Evolutionary conservation across 768 basidiomycete species (phyloP).

Genomic region (Pleurotus eryngii): DNA sequence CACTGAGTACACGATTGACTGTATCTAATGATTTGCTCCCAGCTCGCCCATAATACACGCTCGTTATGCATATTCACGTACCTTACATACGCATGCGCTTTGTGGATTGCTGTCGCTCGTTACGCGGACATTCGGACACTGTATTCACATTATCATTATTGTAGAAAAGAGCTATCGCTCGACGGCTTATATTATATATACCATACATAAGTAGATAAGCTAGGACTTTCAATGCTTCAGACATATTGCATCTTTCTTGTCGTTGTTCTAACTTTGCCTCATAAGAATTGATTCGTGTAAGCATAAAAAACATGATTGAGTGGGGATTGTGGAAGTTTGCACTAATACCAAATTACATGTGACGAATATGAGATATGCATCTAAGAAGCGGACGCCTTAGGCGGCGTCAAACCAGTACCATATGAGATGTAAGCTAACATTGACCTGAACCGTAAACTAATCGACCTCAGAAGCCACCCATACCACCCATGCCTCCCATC

Average conservation of each 20-base stretch:
- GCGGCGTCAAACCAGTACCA: neutral
- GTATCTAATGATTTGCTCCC: neutral
- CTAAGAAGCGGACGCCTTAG: neutral
- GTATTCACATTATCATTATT: neutral
- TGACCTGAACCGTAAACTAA: neutral
- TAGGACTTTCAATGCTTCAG: neutral
- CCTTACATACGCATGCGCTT: neutral
- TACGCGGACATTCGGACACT: neutral
- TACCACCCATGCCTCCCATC: conserved; percentile 30
- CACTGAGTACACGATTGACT: neutral
- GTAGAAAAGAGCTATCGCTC: neutral
- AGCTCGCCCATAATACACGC: conserved; percentile 11
- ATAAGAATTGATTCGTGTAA: neutral
- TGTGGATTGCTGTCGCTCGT: neutral
- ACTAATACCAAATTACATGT: conserved; percentile 1
- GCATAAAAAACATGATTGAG: neutral
- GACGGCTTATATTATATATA: neutral
- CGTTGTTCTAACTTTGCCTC: neutral
- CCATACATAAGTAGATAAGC: neutral
- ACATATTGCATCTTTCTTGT: neutral
- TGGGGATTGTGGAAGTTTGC: neutral
- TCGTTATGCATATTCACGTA: neutral
- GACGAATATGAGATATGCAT: neutral
- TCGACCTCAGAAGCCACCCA: conserved; percentile 21
- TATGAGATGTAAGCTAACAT: neutral